Percentiles rank a stretch among this genome's conserved stretches.
Evolutionary conservation across 495 filamentous ascomycete genomes (phyloP).

Genomic region (Elaphomyces granulatus): DNA sequence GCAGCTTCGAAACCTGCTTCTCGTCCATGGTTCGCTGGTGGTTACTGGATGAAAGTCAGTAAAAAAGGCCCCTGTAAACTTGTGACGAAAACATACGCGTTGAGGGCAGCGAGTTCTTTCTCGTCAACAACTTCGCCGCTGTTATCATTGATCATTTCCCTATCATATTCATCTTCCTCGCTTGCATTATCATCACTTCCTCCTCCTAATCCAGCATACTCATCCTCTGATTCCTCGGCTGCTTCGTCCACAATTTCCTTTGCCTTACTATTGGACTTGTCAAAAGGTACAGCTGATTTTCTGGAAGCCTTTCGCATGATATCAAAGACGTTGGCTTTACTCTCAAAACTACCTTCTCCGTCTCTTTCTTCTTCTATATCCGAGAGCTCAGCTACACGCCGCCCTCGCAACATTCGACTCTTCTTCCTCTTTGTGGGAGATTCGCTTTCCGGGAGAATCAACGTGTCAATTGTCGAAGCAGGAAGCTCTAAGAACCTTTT

Average conservation of each 20-base stretch:
- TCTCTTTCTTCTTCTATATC: conserved; percentile 34
- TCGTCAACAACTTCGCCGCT: conserved; percentile 61
- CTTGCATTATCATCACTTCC: conserved; percentile 73
- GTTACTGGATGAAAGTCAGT: conserved; percentile 17
- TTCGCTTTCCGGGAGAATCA: conserved; percentile 39
- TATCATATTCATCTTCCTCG: conserved; percentile 52
- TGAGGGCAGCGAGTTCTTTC: conserved; percentile 66
- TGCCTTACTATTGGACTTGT: conserved; percentile 80
- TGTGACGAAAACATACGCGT: conserved; percentile 51
- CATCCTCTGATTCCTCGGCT: conserved; percentile 94
- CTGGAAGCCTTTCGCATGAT: conserved; percentile 59
- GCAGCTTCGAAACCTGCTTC: conserved; percentile 75
- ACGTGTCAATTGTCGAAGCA: conserved; percentile 56
- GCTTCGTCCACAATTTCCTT: conserved; percentile 82
- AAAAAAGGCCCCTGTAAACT: background rate
- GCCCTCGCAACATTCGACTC: conserved; percentile 42
- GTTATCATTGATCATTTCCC: conserved; percentile 85
- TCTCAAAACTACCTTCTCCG: conserved; percentile 26
- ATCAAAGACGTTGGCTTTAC: conserved; percentile 47
- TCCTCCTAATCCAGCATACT: conserved; percentile 90
- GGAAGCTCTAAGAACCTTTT: conserved; percentile 50
- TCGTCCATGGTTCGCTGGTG: conserved; percentile 40
- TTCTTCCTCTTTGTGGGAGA: conserved; percentile 48
- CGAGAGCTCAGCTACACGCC: conserved; percentile 19
- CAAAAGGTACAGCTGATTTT: conserved; percentile 41